Percentiles rank a stretch among this genome's conserved stretches.
Conservation (phyloP, 768 basidiomycete genomes). For the Naganishia friedmannii region DNA sequence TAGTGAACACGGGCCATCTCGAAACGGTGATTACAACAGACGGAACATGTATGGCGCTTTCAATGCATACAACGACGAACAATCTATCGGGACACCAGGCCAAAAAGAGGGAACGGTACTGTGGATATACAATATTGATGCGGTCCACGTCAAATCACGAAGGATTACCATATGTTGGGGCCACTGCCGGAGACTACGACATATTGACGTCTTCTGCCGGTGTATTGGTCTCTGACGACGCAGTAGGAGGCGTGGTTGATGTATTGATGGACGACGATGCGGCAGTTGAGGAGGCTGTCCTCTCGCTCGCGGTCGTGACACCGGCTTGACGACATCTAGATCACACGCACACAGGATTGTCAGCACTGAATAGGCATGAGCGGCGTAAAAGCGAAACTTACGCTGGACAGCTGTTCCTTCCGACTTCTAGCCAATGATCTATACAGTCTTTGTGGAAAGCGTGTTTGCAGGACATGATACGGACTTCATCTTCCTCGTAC, state of each 20-base stretch:
- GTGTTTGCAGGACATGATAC: constrained; percentile 78
- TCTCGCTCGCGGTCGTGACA: background rate
- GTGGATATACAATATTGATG: too few relatives aligned
- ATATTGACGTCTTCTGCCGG: background rate
- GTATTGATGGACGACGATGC: background rate
- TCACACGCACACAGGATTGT: too few relatives aligned
- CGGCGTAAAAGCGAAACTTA: background rate
- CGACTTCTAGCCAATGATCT: constrained; percentile 62
- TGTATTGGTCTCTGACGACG: background rate
- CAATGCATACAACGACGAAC: too few relatives aligned
- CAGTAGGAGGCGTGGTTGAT: background rate
- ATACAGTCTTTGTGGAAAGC: constrained; percentile 87
- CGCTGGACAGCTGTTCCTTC: background rate
- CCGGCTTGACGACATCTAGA: background rate
- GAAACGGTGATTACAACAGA: too few relatives aligned
- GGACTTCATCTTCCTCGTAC: constrained; percentile 76
- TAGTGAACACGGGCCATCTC: too few relatives aligned
- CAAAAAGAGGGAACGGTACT: too few relatives aligned
- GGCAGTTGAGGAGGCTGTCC: background rate
- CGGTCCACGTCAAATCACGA: too few relatives aligned
- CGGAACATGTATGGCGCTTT: too few relatives aligned
- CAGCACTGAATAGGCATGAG: background rate
- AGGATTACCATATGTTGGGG: too few relatives aligned
- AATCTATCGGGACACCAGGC: too few relatives aligned
- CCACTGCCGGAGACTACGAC: background rate